Conservation (phyloP, 1,139 yeast species). For the Candida sojae region DNA sequence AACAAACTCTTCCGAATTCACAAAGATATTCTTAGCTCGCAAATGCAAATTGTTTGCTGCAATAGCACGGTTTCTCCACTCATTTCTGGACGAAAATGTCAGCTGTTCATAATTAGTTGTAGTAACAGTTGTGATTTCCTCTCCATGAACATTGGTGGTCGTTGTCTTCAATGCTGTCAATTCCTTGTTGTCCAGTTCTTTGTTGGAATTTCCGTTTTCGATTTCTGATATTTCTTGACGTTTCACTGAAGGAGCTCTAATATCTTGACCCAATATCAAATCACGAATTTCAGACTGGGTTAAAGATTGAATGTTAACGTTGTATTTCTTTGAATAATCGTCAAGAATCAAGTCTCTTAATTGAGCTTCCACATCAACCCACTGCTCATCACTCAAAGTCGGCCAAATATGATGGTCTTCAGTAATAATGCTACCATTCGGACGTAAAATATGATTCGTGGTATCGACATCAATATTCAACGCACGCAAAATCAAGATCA, state of each 20-base stretch:
- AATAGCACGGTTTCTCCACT: constrained; percentile 90
- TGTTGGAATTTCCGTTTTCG: constrained; percentile 47
- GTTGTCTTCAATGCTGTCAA: constrained; percentile 81
- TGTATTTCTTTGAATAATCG: constrained; percentile 84
- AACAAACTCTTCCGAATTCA: constrained; percentile 54
- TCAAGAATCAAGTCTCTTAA: constrained; percentile 83
- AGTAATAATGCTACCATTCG: constrained; percentile 69
- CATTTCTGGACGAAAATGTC: constrained; percentile 79
- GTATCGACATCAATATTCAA: constrained; percentile 76
- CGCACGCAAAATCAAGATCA: constrained; percentile 78
- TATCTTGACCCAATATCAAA: constrained; percentile 90
- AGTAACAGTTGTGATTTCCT: constrained; percentile 90
- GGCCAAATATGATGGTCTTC: constrained; percentile 94
- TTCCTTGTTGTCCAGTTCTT: constrained; percentile 34
- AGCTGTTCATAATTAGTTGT: constrained; percentile 88
- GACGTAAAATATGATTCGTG: constrained; percentile 73
- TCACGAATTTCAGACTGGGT: constrained; percentile 95
- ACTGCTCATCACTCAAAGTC: constrained; percentile 78
- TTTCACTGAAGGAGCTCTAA: constrained; percentile 83
- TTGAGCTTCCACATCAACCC: constrained; percentile 88
- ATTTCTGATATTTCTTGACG: constrained; percentile 78
- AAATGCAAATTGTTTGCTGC: constrained; percentile 72
- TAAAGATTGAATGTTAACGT: constrained; percentile 80
- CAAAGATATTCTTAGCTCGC: constrained; percentile 76
- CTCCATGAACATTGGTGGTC: constrained; percentile 93